Percentiles rank a stretch among this genome's conserved stretches.
These are phyloP conservation scores for Thielaviopsis euricoi DNA, from an alignment of 2,329 filamentous ascomycete genomes.

Conservation along the genomic window DNA sequence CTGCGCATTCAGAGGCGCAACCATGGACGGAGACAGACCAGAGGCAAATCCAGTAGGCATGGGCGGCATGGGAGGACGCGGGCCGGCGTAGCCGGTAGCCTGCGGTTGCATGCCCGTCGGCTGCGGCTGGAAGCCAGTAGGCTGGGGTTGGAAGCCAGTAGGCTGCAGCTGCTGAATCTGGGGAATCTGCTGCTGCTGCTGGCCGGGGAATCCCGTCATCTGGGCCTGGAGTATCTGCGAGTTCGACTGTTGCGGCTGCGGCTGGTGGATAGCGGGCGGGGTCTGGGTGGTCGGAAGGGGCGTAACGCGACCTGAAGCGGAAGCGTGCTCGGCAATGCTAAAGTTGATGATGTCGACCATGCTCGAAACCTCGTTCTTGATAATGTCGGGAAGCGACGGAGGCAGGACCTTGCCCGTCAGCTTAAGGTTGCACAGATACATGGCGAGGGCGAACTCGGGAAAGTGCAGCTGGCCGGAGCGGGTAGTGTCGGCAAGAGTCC, in stretches of 20 bases:
- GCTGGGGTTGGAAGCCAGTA: constrained; percentile 27
- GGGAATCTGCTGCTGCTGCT: constrained; percentile 22
- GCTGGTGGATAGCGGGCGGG: constrained; percentile 45
- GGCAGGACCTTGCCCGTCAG: constrained; percentile 77
- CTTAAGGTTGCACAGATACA: constrained; percentile 95
- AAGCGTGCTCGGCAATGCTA: constrained; percentile 60
- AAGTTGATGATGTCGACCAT: constrained; percentile 99
- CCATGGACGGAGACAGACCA: constrained; percentile 43
- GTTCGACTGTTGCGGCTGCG: constrained; percentile 59
- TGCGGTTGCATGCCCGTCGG: constrained; percentile 47
- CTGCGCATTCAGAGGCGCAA: constrained; percentile 65
- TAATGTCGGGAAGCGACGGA: constrained; percentile 56
- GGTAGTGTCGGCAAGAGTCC: constrained; percentile 87
- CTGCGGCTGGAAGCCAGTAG: constrained; percentile 27
- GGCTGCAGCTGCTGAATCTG: constrained; percentile 7
- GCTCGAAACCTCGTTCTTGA: constrained; percentile 93
- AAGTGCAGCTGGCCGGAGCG: constrained; percentile 93
- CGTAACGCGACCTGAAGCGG: constrained; percentile 29
- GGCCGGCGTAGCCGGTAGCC: constrained; percentile 52
- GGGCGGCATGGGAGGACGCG: constrained; percentile 75
- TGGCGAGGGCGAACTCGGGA: constrained; percentile 90
- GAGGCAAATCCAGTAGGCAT: constrained; percentile 51
- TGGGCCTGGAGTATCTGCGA: constrained; percentile 47
- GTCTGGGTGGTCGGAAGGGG: constrained; percentile 30
- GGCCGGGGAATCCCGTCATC: constrained; percentile 50